phyloP scores from a whole-genome alignment of 345 rosid species.

The Raphanus sativus region DNA sequence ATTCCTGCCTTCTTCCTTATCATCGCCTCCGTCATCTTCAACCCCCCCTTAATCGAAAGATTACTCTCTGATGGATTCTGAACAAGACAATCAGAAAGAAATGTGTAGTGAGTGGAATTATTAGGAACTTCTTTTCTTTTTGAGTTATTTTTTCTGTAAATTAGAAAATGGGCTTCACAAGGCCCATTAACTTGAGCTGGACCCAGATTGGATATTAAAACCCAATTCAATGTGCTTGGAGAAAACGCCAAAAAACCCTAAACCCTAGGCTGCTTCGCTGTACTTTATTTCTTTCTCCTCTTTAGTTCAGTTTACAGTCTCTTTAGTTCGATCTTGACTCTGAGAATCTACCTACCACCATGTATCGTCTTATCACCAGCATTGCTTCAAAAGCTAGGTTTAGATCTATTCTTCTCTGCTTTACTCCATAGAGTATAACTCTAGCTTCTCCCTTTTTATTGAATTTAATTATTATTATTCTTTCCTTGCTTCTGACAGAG shows the following conservation, averaged over 20 bases:
- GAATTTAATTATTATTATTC: background rate
- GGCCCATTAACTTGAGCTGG: conserved; percentile 18
- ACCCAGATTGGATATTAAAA: conserved; percentile 19
- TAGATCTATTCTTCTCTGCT: conserved; percentile 13
- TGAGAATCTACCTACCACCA: conserved; percentile 19
- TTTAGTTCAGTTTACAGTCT: background rate
- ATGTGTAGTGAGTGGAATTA: background rate
- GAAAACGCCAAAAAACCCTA: conserved; percentile 36
- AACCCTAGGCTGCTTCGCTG: conserved; percentile 27
- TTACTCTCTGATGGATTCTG: conserved; percentile 22
- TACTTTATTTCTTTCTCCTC: conserved; percentile 1
- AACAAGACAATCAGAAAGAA: conserved; percentile 13
- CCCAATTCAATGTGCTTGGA: conserved; percentile 18
- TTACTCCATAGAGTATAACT: background rate
- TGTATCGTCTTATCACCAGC: conserved; percentile 36
- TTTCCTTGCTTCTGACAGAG: conserved; percentile 41
- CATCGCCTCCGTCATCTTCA: conserved; percentile 86
- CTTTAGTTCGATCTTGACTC: background rate
- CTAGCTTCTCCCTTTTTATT: background rate
- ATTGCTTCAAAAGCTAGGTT: conserved; percentile 43
- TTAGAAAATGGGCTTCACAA: conserved; percentile 22
- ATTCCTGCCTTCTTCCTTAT: conserved; percentile 98
- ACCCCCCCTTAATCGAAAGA: too few species aligned
- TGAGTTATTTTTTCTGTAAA: background rate
- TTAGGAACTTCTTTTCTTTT: too few species aligned